Percentiles rank a stretch among this genome's conserved stretches.
phyloP scores from a whole-genome alignment of 768 basidiomycete species.

The Hericium erinaceus region DNA sequence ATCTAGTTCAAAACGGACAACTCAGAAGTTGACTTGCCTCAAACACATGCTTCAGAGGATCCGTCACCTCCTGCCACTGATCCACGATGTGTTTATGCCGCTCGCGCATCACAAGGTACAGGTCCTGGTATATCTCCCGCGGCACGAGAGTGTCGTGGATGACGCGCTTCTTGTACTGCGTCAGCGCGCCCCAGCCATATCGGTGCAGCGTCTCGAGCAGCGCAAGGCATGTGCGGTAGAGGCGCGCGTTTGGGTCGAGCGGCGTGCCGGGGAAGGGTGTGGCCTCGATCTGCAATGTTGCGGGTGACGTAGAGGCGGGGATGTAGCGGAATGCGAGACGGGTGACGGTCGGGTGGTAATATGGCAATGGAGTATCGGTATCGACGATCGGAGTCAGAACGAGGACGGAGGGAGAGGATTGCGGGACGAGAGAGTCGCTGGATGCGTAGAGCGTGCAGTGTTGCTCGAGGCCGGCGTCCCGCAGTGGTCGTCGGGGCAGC shows the following conservation, averaged over 20 bases:
- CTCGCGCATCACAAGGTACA: conserved; percentile 83
- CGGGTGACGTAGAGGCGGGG: conserved; percentile 16
- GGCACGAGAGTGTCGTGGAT: conserved; percentile 72
- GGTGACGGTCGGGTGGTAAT: conserved; percentile 79
- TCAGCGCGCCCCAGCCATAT: conserved; percentile 81
- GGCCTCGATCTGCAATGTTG: conserved; percentile 46
- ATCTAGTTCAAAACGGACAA: too few species aligned
- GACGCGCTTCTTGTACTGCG: conserved; percentile 81
- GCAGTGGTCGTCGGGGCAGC: conserved; percentile 67
- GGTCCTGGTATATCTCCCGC: conserved; percentile 77
- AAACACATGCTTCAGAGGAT: conserved; percentile 85
- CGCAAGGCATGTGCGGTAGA: conserved; percentile 73
- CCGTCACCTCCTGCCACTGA: conserved; percentile 74
- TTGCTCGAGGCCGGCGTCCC: conserved; percentile 70
- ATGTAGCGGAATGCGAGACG: conserved; percentile 80
- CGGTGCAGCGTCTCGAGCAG: conserved; percentile 78
- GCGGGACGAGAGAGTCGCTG: conserved; percentile 8
- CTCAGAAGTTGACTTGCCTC: conserved; percentile 40
- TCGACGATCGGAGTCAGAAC: conserved; percentile 52
- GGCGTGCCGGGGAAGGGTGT: conserved; percentile 38
- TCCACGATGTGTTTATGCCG: conserved; percentile 68
- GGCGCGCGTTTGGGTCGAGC: conserved; percentile 45
- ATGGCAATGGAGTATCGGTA: conserved; percentile 50
- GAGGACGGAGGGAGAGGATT: conserved; percentile 25
- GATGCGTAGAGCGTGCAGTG: conserved; percentile 60